phyloP scores from a whole-genome alignment of 257 asterid genomes.

The Hygrophila difformis region DNA sequence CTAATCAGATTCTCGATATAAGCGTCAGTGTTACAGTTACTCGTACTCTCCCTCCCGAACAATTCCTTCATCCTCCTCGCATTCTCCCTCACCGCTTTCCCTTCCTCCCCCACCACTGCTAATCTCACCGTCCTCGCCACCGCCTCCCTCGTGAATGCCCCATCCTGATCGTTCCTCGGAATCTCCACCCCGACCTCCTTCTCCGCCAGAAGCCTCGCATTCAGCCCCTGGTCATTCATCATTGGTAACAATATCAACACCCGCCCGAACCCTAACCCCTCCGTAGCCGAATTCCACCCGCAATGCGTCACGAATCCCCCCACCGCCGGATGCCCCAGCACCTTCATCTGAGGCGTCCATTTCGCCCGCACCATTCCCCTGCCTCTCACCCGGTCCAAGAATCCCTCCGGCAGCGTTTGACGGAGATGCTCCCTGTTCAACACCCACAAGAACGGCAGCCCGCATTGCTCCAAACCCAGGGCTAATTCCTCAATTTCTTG shows the following conservation, averaged over 20 bases:
- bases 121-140: slow-evolving; percentile 53
- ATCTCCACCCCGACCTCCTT: slow-evolving; percentile 73
- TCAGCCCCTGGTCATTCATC: slow-evolving; percentile 84
- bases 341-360: slow-evolving; percentile 81
- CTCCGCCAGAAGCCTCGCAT: slow-evolving; percentile 56
- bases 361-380: slow-evolving; percentile 28
- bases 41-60: slow-evolving; percentile 40
- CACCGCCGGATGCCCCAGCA: slow-evolving; percentile 42
- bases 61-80: slow-evolving; percentile 38
- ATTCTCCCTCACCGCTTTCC: slow-evolving; percentile 35
- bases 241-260: slow-evolving; percentile 66
- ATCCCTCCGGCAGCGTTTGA: slow-evolving; percentile 50
- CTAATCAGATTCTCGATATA: slow-evolving; percentile 32
- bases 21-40: no score
- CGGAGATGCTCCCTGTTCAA: slow-evolving; percentile 28
- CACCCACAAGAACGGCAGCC: slow-evolving; percentile 76
- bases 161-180: slow-evolving; percentile 43
- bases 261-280: slow-evolving; percentile 53
- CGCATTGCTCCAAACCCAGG: slow-evolving; percentile 51
- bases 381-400: background rate
- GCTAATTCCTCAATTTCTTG: slow-evolving; percentile 52
- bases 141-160: slow-evolving; percentile 37
- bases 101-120: slow-evolving; percentile 49
- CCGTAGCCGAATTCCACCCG: slow-evolving; percentile 84
- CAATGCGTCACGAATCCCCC: slow-evolving; percentile 79